Conservation (phyloP, 495 filamentous ascomycete genomes). For the Lasiosphaeria miniovina region DNA sequence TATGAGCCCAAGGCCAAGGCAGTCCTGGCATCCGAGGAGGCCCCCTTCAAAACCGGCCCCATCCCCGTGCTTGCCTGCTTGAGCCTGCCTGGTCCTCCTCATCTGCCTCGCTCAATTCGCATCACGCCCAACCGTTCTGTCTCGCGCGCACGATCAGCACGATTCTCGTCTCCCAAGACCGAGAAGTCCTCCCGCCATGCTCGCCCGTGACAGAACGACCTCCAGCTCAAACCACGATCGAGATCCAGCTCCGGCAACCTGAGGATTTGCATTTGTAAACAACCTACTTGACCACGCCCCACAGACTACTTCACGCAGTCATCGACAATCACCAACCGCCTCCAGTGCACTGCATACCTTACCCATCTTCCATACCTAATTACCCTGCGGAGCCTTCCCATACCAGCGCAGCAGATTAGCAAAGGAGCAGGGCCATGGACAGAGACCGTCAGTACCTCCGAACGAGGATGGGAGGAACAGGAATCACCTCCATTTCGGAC, state of each 20-base stretch:
- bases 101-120: not conserved
- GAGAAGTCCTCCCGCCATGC: conserved; percentile 28
- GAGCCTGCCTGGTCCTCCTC: not conserved
- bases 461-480: conserved; percentile 23
- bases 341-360: not conserved
- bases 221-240: conserved; percentile 19
- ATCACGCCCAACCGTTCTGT: conserved; percentile 10
- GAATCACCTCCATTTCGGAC: conserved; percentile 14
- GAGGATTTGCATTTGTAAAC: not conserved
- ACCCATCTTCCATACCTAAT: not conserved
- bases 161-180: conserved; percentile 22
- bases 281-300: not conserved
- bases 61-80: not conserved
- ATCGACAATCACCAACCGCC: not conserved
- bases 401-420: conserved; percentile 1
- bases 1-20: not conserved
- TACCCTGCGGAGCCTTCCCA: not conserved
- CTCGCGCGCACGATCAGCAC: conserved; percentile 23
- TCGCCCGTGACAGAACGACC: conserved; percentile 20
- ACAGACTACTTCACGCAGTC: conserved; percentile 1
- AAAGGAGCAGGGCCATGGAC: conserved; percentile 18
- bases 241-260: conserved; percentile 16
- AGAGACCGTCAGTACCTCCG: conserved; percentile 28
- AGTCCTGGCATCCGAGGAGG: conserved; percentile 8
- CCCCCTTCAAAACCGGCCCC: not conserved